Conservation (phyloP, 1,284 basidiomycete genomes). For the Cystobasidium slooffiae region DNA sequence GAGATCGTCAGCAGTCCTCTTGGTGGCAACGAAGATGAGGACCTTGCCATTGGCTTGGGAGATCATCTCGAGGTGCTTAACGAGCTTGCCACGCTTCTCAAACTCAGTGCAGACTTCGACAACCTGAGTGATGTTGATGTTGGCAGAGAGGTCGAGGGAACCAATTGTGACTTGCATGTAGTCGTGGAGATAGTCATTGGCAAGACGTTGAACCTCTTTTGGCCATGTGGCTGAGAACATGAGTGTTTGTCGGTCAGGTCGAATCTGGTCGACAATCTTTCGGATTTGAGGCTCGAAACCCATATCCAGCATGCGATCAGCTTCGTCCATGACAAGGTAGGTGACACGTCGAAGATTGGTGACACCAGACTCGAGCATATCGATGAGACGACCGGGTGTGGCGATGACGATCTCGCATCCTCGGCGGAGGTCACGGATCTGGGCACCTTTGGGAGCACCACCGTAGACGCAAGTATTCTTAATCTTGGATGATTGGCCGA, state of each 20-base stretch:
- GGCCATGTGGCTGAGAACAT: conserved; percentile 98
- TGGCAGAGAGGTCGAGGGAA: conserved; percentile 96
- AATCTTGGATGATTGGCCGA: conserved; percentile 94
- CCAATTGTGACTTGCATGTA: conserved; percentile 99
- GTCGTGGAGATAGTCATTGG: conserved; percentile 92
- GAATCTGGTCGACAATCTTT: conserved; percentile 87
- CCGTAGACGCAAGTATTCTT: conserved; percentile 98
- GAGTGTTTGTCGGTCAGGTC: conserved; percentile 57
- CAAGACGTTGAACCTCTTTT: conserved; percentile 97
- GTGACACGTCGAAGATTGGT: conserved; percentile 95
- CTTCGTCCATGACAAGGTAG: conserved; percentile 99
- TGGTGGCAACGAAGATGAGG: conserved; percentile 96
- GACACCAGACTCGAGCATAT: conserved; percentile 94
- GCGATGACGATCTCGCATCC: conserved; percentile 96
- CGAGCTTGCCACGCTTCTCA: conserved; percentile 92
- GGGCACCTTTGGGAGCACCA: conserved; percentile 96
- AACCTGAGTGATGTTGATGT: conserved; percentile 96
- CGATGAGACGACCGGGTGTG: conserved; percentile 85
- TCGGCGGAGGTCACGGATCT: conserved; percentile 95
- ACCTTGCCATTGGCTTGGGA: conserved; percentile 97
- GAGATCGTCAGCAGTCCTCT: conserved; percentile 96
- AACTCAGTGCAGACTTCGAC: conserved; percentile 97
- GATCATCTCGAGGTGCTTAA: conserved; percentile 97
- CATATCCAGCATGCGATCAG: conserved; percentile 98
- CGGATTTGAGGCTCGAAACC: conserved; percentile 99